Percentiles rank a stretch among this genome's conserved stretches.
Evolutionary conservation across 164 flowering plant species (phyloP).

Genomic region (Cinnamomum micranthum): DNA sequence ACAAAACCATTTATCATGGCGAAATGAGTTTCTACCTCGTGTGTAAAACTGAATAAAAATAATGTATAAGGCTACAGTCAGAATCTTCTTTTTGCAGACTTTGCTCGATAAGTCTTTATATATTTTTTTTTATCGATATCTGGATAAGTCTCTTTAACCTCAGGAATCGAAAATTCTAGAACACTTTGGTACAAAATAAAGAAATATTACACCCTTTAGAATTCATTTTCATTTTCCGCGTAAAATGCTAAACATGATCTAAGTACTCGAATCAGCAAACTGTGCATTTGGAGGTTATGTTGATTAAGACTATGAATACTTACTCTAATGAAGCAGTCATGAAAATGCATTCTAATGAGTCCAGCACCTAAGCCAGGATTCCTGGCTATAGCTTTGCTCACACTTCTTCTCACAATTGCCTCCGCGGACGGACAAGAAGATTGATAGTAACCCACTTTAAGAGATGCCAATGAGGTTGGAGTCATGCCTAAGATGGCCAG

Average conservation of each 20-base stretch:
- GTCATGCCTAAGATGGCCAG: neutral
- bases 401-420: conserved; percentile 22
- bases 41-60: too few relatives aligned
- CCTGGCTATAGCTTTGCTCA: conserved; percentile 30
- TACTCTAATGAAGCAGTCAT: conserved; percentile 69
- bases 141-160: too few relatives aligned
- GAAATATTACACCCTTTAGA: too few relatives aligned
- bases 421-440: conserved; percentile 23
- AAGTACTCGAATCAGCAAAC: neutral
- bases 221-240: too few relatives aligned
- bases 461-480: neutral
- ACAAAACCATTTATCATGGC: too few relatives aligned
- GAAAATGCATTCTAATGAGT: conserved; percentile 62
- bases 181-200: too few relatives aligned
- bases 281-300: neutral
- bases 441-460: conserved; percentile 18
- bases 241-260: too few relatives aligned
- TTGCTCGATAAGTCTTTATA: neutral
- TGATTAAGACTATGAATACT: neutral
- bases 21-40: neutral
- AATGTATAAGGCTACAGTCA: neutral
- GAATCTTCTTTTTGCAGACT: neutral
- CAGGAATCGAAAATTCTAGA: too few relatives aligned
- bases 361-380: conserved; percentile 59
- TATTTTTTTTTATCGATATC: too few relatives aligned